Conservation (phyloP, 2,329 filamentous ascomycete species). For the Stemphylium lycopersici region DNA sequence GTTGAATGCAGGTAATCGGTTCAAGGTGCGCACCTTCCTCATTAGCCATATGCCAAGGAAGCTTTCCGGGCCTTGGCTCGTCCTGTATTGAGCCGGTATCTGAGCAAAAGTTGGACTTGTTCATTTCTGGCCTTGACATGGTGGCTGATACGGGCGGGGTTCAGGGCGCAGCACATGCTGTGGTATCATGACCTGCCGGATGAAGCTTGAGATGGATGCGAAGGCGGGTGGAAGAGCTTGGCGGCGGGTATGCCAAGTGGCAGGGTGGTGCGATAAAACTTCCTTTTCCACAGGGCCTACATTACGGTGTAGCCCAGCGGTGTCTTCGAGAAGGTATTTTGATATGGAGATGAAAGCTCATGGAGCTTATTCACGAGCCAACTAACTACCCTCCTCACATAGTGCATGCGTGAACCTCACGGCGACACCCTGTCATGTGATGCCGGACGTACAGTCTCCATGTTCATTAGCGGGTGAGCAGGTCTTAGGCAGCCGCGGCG, state of each 20-base stretch:
- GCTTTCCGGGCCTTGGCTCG: slow-evolving; percentile 30
- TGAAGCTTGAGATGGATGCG: slow-evolving; percentile 15
- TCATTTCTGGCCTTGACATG: slow-evolving; percentile 16
- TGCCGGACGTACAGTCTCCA: too few relatives aligned
- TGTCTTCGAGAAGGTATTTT: too few relatives aligned
- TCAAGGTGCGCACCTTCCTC: slow-evolving; percentile 22
- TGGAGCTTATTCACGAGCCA: too few relatives aligned
- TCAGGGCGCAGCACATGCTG: slow-evolving; percentile 14
- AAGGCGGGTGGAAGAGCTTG: slow-evolving; percentile 1
- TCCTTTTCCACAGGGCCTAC: background rate
- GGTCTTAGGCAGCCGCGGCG: too few relatives aligned
- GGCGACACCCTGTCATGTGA: too few relatives aligned
- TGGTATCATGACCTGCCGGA: slow-evolving; percentile 29
- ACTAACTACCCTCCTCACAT: too few relatives aligned
- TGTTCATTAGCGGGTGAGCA: too few relatives aligned
- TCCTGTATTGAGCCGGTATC: slow-evolving; percentile 22
- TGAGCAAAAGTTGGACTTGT: slow-evolving; percentile 19
- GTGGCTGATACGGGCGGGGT: slow-evolving; percentile 25
- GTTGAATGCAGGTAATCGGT: slow-evolving; percentile 16
- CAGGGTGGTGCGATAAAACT: background rate
- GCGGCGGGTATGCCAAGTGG: slow-evolving; percentile 12
- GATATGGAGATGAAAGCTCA: too few relatives aligned
- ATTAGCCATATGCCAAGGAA: slow-evolving; percentile 30
- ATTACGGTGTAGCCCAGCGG: too few relatives aligned
- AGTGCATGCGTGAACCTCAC: too few relatives aligned